Evolutionary conservation across 306 rosid genomes (phyloP).

Genomic region (Begonia peltatifolia): DNA sequence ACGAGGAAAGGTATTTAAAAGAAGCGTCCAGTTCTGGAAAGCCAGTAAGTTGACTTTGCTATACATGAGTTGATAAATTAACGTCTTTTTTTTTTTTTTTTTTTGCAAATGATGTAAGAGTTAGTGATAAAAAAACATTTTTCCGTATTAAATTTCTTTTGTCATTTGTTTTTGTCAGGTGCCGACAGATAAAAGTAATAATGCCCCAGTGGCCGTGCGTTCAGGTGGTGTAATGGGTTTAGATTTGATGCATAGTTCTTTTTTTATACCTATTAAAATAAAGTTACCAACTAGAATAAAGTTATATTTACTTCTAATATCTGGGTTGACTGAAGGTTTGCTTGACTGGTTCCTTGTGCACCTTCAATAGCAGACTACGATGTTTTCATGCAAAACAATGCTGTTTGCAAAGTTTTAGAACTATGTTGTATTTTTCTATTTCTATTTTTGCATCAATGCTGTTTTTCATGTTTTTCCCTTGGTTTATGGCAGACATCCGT

Average conservation of each 20-base stretch:
- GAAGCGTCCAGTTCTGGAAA: constrained; percentile 62
- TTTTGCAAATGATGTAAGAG: neutral
- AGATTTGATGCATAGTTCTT: neutral
- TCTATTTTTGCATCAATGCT: neutral
- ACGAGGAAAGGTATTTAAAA: constrained; percentile 45
- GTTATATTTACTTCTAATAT: neutral
- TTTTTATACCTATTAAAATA: neutral
- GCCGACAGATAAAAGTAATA: constrained; percentile 21
- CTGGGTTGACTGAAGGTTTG: neutral
- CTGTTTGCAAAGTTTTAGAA: neutral
- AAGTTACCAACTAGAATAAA: too few species aligned
- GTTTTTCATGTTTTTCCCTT: neutral
- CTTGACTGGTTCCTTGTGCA: neutral
- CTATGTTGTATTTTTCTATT: neutral
- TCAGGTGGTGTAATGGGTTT: constrained; percentile 31
- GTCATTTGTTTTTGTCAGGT: constrained; percentile 28
- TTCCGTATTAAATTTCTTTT: neutral
- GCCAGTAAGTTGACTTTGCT: constrained; percentile 32
- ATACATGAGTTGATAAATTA: neutral
- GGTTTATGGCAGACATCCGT: constrained; percentile 36
- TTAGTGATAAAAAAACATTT: neutral
- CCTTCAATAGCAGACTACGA: neutral
- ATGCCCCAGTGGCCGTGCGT: constrained; percentile 35
- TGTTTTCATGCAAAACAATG: neutral
- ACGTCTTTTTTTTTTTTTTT: neutral